Conservation (phyloP, 1,284 basidiomycete species). For the Naganishia cerealis region DNA sequence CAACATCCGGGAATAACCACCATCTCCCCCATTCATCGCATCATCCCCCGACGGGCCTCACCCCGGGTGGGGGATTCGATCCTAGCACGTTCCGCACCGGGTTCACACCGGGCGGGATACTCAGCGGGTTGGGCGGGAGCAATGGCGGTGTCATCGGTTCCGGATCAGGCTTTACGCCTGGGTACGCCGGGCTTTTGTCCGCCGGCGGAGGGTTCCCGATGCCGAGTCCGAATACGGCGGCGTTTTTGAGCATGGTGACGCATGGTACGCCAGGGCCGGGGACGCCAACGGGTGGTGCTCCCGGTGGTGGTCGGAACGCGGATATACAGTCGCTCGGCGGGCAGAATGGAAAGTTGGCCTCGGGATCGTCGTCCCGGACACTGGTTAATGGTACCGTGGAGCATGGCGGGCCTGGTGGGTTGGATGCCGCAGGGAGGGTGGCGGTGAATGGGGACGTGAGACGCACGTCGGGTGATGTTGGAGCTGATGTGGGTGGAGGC, state of each 20-base stretch:
- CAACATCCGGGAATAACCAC: slow-evolving; percentile 1
- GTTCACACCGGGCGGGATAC: slow-evolving; percentile 63
- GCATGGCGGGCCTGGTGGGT: no score
- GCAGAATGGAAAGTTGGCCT: background rate
- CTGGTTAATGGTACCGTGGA: no score
- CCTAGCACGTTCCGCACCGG: slow-evolving; percentile 64
- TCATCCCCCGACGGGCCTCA: slow-evolving; percentile 25
- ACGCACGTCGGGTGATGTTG: background rate
- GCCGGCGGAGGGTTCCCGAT: slow-evolving; percentile 63
- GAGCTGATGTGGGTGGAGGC: background rate
- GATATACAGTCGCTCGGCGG: background rate
- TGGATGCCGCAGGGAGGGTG: background rate
- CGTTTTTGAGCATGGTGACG: slow-evolving; percentile 88
- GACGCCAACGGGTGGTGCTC: background rate
- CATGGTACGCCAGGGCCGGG: slow-evolving; percentile 58
- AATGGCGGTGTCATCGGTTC: background rate
- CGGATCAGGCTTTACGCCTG: slow-evolving; percentile 76
- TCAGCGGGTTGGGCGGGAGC: background rate
- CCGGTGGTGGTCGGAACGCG: background rate
- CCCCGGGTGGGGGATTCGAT: slow-evolving; percentile 61
- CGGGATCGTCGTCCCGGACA: background rate
- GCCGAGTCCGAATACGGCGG: slow-evolving; percentile 84
- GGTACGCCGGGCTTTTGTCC: slow-evolving; percentile 46
- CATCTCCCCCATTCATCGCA: slow-evolving; percentile 13
- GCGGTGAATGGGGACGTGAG: background rate